Conservation (phyloP, 768 basidiomycete species). For the Auriculariales sp. region DNA sequence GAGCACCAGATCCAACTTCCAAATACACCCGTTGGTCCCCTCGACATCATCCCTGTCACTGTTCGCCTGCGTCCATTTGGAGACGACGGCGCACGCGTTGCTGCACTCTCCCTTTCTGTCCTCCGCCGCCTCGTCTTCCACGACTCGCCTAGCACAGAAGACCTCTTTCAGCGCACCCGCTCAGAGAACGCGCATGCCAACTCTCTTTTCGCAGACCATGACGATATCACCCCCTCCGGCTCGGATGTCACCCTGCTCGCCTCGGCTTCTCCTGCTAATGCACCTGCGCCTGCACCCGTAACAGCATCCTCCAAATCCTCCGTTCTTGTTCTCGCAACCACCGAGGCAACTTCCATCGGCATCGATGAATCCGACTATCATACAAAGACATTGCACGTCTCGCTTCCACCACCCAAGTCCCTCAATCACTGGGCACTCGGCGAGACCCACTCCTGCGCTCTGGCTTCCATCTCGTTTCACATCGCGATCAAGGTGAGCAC, state of each 20-base stretch:
- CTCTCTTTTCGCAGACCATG: not conserved
- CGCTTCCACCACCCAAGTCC: conserved; percentile 58
- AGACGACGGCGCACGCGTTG: conserved; percentile 42
- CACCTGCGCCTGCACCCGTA: conserved; percentile 11
- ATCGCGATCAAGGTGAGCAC: conserved; percentile 47
- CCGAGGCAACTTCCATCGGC: conserved; percentile 45
- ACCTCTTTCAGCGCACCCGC: conserved; percentile 8
- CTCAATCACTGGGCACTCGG: conserved; percentile 67
- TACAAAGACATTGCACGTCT: conserved; percentile 50
- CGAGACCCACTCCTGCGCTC: conserved; percentile 53
- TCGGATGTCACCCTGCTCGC: conserved; percentile 9
- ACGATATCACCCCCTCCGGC: conserved; percentile 3
- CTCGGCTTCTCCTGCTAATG: conserved; percentile 13
- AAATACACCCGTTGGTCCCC: conserved; percentile 47
- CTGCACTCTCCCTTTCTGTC: conserved; percentile 46
- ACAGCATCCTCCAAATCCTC: conserved; percentile 11
- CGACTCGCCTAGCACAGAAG: conserved; percentile 4
- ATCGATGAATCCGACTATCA: conserved; percentile 43
- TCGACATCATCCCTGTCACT: conserved; percentile 54
- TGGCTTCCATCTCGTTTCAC: conserved; percentile 56
- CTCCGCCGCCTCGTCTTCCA: conserved; percentile 55
- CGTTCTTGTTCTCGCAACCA: conserved; percentile 27
- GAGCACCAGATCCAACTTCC: conserved; percentile 46
- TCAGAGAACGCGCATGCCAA: conserved; percentile 2
- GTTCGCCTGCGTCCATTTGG: conserved; percentile 40